A percentile compares a stretch with the other conserved stretches of the same genome.
Conservation (phyloP, 257 asterid genomes). For the Agastache rugosa region DNA sequence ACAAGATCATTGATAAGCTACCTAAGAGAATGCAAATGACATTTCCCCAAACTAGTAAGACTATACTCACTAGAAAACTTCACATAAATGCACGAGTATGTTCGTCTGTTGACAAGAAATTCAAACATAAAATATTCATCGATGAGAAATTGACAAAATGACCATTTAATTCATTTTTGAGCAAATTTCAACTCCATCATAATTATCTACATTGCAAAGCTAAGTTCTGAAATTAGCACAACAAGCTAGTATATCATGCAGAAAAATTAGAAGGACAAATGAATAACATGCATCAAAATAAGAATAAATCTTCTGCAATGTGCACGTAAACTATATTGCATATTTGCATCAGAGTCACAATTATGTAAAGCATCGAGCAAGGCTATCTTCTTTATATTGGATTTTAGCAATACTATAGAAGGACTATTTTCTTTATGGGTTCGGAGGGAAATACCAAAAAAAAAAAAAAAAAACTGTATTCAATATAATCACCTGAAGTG, state of each 20-base stretch:
- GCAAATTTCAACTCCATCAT: not conserved
- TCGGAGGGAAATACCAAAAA: not conserved
- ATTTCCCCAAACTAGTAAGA: not conserved
- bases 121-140: not conserved
- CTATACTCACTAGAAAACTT: not conserved
- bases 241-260: not conserved
- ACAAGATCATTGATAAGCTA: not conserved
- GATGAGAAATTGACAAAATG: not conserved
- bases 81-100: not conserved
- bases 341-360: not conserved
- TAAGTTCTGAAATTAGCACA: not conserved
- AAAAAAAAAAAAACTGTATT: too few relatives aligned
- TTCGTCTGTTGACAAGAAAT: not conserved
- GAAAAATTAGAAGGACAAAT: not conserved
- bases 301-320: conserved; percentile 5
- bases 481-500: not conserved
- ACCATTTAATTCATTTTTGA: not conserved
- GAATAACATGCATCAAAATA: not conserved
- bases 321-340: not conserved
- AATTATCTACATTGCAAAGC: not conserved
- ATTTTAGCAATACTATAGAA: not conserved
- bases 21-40: conserved; percentile 1
- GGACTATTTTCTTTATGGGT: not conserved
- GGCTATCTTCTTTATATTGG: too few relatives aligned
- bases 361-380: not conserved